Conservation (phyloP, 164 flowering plant species). For the Hamamelis virginiana region DNA sequence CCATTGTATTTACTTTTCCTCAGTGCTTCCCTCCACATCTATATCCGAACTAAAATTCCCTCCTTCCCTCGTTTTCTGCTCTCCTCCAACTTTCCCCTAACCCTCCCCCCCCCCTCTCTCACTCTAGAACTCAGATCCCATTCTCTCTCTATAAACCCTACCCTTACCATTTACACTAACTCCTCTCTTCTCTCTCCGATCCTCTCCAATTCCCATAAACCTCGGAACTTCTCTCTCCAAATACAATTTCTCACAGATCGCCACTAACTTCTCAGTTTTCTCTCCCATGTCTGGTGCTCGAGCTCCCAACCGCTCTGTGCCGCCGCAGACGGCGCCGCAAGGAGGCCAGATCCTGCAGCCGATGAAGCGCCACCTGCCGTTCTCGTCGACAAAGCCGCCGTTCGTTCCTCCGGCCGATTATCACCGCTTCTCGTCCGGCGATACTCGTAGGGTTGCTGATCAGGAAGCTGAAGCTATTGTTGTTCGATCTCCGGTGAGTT, state of each 20-base stretch:
- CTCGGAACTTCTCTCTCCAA: slow-evolving; percentile 3
- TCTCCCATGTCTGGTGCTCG: slow-evolving; percentile 47
- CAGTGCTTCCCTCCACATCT: slow-evolving; percentile 89
- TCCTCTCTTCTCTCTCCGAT: background rate
- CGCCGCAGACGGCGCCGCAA: slow-evolving; percentile 23
- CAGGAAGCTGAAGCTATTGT: slow-evolving; percentile 34
- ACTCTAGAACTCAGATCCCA: slow-evolving; percentile 14
- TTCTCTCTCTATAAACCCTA: slow-evolving; percentile 20
- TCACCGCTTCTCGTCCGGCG: slow-evolving; percentile 30
- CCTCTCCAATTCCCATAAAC: slow-evolving; percentile 5
- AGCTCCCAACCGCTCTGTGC: slow-evolving; percentile 31
- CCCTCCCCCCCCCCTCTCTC: slow-evolving; percentile 1
- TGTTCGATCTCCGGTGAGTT: slow-evolving; percentile 41
- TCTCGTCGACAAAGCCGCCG: slow-evolving; percentile 41
- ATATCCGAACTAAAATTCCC: slow-evolving; percentile 77
- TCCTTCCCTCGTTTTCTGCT: slow-evolving; percentile 79
- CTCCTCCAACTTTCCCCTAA: slow-evolving; percentile 8
- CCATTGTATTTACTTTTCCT: background rate
- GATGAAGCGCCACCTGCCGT: slow-evolving; percentile 34
- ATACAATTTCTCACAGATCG: slow-evolving; percentile 3
- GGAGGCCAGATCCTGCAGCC: slow-evolving; percentile 42
- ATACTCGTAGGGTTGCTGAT: slow-evolving; percentile 18
- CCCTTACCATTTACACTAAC: slow-evolving; percentile 16
- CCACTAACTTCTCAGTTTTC: background rate
- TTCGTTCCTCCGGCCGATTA: slow-evolving; percentile 33